Evolutionary conservation across 73 alveolate species (phyloP).

Genomic region (Diophrys appendiculata): DNA sequence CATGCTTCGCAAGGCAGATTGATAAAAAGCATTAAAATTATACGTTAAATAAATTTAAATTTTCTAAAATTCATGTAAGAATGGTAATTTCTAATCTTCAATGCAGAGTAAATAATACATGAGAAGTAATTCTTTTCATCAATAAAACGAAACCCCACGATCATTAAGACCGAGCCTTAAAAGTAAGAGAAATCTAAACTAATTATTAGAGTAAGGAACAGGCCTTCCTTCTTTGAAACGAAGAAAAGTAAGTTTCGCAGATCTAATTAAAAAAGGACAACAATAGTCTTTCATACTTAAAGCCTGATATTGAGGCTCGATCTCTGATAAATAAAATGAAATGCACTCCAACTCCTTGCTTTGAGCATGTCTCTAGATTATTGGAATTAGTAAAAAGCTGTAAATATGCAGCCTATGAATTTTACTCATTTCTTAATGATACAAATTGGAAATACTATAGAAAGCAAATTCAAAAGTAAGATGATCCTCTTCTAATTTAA

Average conservation of each 20-base stretch:
- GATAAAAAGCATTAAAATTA: no score
- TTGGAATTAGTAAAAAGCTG: conserved; percentile 7
- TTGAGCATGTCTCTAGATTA: no score
- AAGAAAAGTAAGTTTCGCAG: background rate
- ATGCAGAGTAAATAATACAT: background rate
- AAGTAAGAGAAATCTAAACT: background rate
- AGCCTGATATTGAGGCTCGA: background rate
- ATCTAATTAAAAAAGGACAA: background rate
- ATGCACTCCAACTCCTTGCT: background rate
- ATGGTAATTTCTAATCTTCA: background rate
- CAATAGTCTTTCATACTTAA: background rate
- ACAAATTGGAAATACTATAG: conserved; percentile 37
- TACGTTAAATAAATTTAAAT: no score
- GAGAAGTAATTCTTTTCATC: background rate
- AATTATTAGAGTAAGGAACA: background rate
- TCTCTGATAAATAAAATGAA: background rate
- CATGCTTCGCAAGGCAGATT: no score
- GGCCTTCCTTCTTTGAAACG: background rate
- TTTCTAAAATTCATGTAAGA: no score
- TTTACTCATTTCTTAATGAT: conserved; percentile 25
- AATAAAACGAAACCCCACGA: background rate
- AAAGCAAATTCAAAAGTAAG: conserved; percentile 24
- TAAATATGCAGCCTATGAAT: conserved; percentile 34
- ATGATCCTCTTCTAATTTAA: background rate
- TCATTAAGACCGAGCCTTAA: background rate